Conservation (phyloP, 352 stramenopile species). For the Pythium apleroticum region DNA sequence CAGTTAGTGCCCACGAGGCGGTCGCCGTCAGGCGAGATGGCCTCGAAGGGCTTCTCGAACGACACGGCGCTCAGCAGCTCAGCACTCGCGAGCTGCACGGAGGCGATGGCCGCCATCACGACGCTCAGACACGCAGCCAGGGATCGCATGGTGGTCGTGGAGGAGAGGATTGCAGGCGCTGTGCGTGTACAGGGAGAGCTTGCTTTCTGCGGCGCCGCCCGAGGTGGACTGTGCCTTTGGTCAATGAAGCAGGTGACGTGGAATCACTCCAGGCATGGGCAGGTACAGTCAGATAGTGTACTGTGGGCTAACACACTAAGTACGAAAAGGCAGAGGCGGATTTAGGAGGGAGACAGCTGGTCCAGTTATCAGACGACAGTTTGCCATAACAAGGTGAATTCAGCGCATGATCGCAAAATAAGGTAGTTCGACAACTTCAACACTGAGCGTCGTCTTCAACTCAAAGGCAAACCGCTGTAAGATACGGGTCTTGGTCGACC, state of each 20-base stretch:
- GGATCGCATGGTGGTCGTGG: slow-evolving; percentile 16
- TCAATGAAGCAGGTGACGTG: slow-evolving; percentile 22
- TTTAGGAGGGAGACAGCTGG: background rate
- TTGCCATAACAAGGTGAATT: background rate
- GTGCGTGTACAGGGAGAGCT: background rate
- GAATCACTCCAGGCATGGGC: slow-evolving; percentile 6
- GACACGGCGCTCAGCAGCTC: slow-evolving; percentile 54
- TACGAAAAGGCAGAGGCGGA: background rate
- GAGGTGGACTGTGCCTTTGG: background rate
- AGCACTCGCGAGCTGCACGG: slow-evolving; percentile 25
- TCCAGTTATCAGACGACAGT: background rate
- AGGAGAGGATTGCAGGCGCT: background rate
- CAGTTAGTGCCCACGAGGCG: slow-evolving; percentile 61
- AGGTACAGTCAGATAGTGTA: background rate
- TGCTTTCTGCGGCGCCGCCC: background rate
- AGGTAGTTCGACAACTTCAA: too few species aligned
- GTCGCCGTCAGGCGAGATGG: slow-evolving; percentile 56
- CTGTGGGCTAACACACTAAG: background rate
- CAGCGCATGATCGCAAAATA: too few species aligned
- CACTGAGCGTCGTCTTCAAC: background rate
- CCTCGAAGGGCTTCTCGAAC: slow-evolving; percentile 83
- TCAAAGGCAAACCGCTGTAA: background rate
- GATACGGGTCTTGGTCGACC: too few species aligned
- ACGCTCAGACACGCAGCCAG: slow-evolving; percentile 11
- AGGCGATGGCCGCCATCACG: slow-evolving; percentile 17